Conservation (phyloP, 1,284 basidiomycete species). For the Tilletia indica region DNA sequence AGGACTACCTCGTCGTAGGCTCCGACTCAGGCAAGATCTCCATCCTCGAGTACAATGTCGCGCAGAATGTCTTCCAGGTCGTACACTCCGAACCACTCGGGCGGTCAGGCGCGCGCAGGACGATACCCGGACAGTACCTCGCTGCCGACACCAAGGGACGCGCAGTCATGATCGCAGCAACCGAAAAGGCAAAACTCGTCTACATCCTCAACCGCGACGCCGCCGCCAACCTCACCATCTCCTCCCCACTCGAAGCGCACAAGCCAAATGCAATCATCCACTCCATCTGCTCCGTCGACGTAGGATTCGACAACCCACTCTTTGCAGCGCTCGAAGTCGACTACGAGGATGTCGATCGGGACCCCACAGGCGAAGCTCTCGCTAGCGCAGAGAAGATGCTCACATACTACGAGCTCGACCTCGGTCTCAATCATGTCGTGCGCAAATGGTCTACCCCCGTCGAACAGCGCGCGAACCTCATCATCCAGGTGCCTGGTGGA, state of each 20-base stretch:
- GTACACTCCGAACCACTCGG: constrained; percentile 54
- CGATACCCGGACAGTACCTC: constrained; percentile 53
- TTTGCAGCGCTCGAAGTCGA: constrained; percentile 54
- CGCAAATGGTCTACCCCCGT: constrained; percentile 53
- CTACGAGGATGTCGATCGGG: constrained; percentile 52
- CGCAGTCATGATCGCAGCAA: constrained; percentile 52
- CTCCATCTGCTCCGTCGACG: constrained; percentile 52
- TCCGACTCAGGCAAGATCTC: constrained; percentile 53
- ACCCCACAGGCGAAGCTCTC: constrained; percentile 48
- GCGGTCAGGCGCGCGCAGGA: constrained; percentile 48
- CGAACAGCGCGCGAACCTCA: constrained; percentile 41
- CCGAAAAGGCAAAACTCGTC: constrained; percentile 54
- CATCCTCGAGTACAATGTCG: constrained; percentile 48
- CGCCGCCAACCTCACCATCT: constrained; percentile 54
- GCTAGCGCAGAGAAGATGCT: constrained; percentile 44
- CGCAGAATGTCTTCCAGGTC: constrained; percentile 41
- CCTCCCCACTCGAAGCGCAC: constrained; percentile 54
- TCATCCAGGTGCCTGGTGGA: constrained; percentile 53
- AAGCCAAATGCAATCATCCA: constrained; percentile 47
- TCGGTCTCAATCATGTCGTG: constrained; percentile 55
- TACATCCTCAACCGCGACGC: constrained; percentile 54
- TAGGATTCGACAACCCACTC: constrained; percentile 54
- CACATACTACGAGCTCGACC: constrained; percentile 55
- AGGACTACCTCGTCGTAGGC: constrained; percentile 52
- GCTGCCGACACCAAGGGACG: constrained; percentile 54